Evolutionary conservation across 1,139 yeast species (phyloP).

Genomic region (Magnusiomyces magnusii): DNA sequence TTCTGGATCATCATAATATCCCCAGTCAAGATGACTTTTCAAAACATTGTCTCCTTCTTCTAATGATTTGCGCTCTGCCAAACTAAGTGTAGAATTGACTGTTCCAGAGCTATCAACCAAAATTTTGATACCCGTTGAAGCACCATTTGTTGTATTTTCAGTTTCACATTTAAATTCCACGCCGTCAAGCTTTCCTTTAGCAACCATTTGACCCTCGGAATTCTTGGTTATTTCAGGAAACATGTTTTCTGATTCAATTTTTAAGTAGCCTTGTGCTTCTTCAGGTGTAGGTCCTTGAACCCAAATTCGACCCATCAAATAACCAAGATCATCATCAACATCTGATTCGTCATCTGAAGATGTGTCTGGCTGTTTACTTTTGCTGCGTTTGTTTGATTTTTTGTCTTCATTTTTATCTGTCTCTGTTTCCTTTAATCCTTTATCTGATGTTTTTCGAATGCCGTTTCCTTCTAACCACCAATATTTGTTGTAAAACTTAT

Average conservation of each 20-base stretch:
- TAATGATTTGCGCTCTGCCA: slow-evolving; percentile 49
- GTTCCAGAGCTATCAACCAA: slow-evolving; percentile 24
- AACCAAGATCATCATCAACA: slow-evolving; percentile 41
- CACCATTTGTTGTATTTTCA: slow-evolving; percentile 21
- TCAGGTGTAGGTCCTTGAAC: slow-evolving; percentile 82
- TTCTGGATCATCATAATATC: slow-evolving; percentile 55
- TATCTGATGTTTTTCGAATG: slow-evolving; percentile 31
- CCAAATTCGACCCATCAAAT: slow-evolving; percentile 84
- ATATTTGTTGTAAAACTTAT: slow-evolving; percentile 74
- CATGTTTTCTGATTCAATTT: slow-evolving; percentile 22
- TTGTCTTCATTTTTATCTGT: neutral
- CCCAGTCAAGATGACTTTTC: slow-evolving; percentile 52
- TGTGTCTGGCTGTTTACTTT: slow-evolving; percentile 4
- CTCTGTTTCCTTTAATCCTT: slow-evolving; percentile 22
- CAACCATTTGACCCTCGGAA: slow-evolving; percentile 13
- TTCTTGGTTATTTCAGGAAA: slow-evolving; percentile 15
- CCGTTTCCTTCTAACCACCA: slow-evolving; percentile 97
- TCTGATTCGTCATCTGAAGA: slow-evolving; percentile 27
- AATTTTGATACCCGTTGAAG: slow-evolving; percentile 30
- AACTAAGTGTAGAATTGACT: slow-evolving; percentile 20
- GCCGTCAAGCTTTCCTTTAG: neutral
- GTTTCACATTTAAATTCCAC: neutral
- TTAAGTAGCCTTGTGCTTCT: slow-evolving; percentile 44
- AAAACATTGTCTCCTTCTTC: slow-evolving; percentile 61
- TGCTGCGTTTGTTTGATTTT: slow-evolving; percentile 5